Evolutionary conservation across 352 stramenopile genomes (phyloP), one percentile per base, ranked within the genome.

Genomic region (Phytophthora kernoviae): DNA sequence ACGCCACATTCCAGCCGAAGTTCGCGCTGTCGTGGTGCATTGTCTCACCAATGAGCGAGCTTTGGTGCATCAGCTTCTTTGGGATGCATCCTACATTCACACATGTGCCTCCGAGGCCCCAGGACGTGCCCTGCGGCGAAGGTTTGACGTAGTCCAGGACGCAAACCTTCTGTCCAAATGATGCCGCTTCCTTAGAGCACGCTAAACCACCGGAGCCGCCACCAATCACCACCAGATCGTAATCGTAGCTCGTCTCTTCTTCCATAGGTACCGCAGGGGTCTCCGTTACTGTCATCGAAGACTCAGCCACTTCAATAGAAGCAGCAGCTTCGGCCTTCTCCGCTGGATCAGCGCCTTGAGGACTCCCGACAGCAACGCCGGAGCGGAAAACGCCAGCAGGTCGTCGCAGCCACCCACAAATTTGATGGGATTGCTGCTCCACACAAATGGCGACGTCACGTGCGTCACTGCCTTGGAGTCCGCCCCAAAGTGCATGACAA

Each of bases 61-160:
- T 97, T 66, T 98, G 90, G 68, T 99, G 97, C 91, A 99, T 99
- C 12, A 99, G 80, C 73, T 99, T 99, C 80, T 99, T 99, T 22
- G 98, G 97, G 65, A 99, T 99, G 63, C 98, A 99, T 15, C 97
- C 97, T 5, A 99, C 97, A 72, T 99, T 99, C 54, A 99, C 97
- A 62, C 97, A 99, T 24, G 97, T 99, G 44, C 97, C 97, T 33
- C 94, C 94, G 27, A 98, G 83, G 14, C 94, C 93, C 94, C 93
- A 98, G 27, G 71, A 87, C 24, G 87, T 97, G 26, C 90, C 90
- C 17, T 84, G 77, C 1, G 92, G 91, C 40, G 87, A 98, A 33
- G 84, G 84, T 64, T 94, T 92, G 57, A 94, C 97, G 73, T 98
- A 99, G 79, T 99, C 97, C 32, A 99, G 81, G 42, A 98, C 84